Evolutionary conservation across 2,329 filamentous ascomycete genomes (phyloP).

Genomic region (Alternaria postmessia): DNA sequence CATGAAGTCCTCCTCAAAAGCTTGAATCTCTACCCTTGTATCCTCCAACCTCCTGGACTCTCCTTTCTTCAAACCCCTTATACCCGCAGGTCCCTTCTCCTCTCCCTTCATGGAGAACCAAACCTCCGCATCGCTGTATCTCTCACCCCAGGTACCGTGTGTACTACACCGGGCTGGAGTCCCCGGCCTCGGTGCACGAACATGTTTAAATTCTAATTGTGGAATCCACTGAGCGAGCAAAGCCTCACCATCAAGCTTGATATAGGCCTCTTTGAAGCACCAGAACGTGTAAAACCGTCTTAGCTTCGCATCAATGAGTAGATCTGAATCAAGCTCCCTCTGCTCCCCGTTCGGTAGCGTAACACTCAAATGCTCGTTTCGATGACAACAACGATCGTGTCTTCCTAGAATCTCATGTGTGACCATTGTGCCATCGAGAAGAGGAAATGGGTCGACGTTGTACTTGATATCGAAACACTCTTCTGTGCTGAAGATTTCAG

Average conservation of each 20-base stretch:
- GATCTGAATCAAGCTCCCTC: slow-evolving; percentile 52
- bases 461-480: slow-evolving; percentile 72
- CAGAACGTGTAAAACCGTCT: slow-evolving; percentile 79
- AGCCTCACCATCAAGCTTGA: slow-evolving; percentile 84
- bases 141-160: slow-evolving; percentile 57
- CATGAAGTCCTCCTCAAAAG: slow-evolving; percentile 67
- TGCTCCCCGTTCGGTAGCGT: slow-evolving; percentile 48
- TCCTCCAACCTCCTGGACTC: slow-evolving; percentile 52
- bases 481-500: slow-evolving; percentile 70
- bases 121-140: slow-evolving; percentile 59
- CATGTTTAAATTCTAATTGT: slow-evolving; percentile 72
- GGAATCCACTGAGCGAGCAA: slow-evolving; percentile 76
- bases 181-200: slow-evolving; percentile 59
- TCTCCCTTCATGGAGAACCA: slow-evolving; percentile 55
- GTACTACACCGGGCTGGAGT: slow-evolving; percentile 54
- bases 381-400: slow-evolving; percentile 53
- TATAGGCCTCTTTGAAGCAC: slow-evolving; percentile 81
- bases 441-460: slow-evolving; percentile 53
- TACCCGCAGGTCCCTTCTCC: slow-evolving; percentile 12
- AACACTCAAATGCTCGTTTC: slow-evolving; percentile 50
- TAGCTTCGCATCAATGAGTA: slow-evolving; percentile 68
- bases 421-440: slow-evolving; percentile 56
- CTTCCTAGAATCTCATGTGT: slow-evolving; percentile 53
- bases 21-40: slow-evolving; percentile 65
- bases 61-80: slow-evolving; percentile 6